Conservation (phyloP, 73 alveolate genomes). For the Paramecium biaurelia region DNA sequence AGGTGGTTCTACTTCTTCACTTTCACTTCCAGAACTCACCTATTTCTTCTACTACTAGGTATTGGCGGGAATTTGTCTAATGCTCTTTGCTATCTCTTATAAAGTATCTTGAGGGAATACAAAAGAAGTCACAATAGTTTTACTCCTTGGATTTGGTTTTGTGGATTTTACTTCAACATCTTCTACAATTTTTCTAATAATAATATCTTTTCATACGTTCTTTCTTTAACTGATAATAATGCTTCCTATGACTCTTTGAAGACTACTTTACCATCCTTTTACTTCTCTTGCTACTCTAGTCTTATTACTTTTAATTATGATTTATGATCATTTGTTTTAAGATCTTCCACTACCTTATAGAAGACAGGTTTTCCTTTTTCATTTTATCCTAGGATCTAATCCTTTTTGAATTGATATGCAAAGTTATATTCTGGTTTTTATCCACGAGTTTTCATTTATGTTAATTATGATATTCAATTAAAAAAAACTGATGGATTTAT, state of each 20-base stretch:
- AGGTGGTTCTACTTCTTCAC: not conserved
- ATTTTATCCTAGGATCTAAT: not conserved
- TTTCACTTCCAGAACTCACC: not conserved
- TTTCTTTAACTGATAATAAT: not conserved
- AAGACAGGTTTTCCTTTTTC: not conserved
- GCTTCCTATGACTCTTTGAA: not conserved
- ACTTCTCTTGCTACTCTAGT: not conserved
- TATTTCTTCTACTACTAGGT: not conserved
- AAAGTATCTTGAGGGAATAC: not conserved
- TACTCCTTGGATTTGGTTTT: not conserved
- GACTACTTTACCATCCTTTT: not conserved
- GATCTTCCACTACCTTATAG: not conserved
- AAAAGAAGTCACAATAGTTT: not conserved
- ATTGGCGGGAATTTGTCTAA: not conserved
- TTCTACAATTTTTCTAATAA: not conserved
- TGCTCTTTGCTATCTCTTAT: not conserved
- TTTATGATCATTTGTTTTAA: not conserved
- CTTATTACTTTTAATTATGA: not conserved
- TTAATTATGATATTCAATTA: not conserved
- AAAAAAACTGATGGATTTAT: not conserved
- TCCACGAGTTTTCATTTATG: not conserved
- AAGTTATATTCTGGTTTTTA: not conserved
- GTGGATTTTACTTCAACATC: not conserved
- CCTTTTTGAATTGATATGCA: not conserved
- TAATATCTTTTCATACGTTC: not conserved